These are phyloP conservation scores for Brassica napus DNA, from an alignment of 345 rosid species.

Conservation along the genomic window Da-Ae NC_063442.1:19157501-19158000, in stretches of 20 bases:
- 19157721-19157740: not conserved
- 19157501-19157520: not conserved
- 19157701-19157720: not conserved
- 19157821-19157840: not conserved
- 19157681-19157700: not conserved
- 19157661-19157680: not conserved
- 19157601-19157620: not conserved
- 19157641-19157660: not conserved
- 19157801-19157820: not conserved
- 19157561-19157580: not conserved
- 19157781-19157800: not conserved
- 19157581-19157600: not conserved
- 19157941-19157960: not conserved
- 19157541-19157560: not conserved
- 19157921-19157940: not conserved
- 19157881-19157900: not conserved
- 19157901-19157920: not conserved
- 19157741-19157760: not conserved
- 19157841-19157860: not conserved
- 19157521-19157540: not conserved
- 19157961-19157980: too few relatives aligned
- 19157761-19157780: not conserved
- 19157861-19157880: not conserved
- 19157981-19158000: too few relatives aligned
- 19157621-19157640: not conserved